A percentile compares a stretch with the other conserved stretches of the same genome.
Conservation (phyloP, 225 moss, liverwort and hornwort genomes). For the Marchantia paleacea region DNA sequence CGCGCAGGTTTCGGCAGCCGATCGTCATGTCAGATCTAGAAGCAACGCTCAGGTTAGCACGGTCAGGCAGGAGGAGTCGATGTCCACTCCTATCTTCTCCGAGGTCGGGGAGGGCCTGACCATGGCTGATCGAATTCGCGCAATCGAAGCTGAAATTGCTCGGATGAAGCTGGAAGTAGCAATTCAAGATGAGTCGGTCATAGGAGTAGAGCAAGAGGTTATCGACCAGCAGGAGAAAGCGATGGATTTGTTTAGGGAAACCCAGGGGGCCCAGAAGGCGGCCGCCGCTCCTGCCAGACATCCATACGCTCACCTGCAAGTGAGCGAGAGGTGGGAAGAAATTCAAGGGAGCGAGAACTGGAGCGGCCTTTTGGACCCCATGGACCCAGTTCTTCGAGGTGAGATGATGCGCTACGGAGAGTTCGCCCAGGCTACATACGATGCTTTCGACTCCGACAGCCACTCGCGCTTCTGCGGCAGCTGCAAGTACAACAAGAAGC, state of each 20-base stretch:
- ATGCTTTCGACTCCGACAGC: slow-evolving; percentile 48
- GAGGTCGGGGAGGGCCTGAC: background rate
- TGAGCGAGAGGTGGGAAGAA: slow-evolving; percentile 54
- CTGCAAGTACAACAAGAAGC: slow-evolving; percentile 37
- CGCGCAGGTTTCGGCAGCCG: background rate
- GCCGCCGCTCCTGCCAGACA: background rate
- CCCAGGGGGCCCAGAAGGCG: background rate
- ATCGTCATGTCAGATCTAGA: background rate
- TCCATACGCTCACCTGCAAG: slow-evolving; percentile 38
- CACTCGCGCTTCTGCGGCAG: slow-evolving; percentile 51
- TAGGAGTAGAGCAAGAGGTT: background rate
- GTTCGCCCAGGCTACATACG: slow-evolving; percentile 59
- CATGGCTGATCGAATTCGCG: background rate
- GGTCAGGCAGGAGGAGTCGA: background rate
- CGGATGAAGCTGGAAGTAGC: background rate
- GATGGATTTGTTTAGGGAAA: background rate
- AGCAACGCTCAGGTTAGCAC: background rate
- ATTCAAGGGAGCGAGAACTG: slow-evolving; percentile 54
- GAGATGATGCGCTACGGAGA: slow-evolving; percentile 72
- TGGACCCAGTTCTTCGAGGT: slow-evolving; percentile 55
- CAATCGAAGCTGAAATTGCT: background rate
- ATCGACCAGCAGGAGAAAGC: background rate
- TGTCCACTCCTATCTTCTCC: background rate
- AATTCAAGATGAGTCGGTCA: background rate
- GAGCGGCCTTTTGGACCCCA: slow-evolving; percentile 47